Evolutionary conservation across 768 basidiomycete species (phyloP).

Genomic region (Pleurotus tuber-regium): DNA sequence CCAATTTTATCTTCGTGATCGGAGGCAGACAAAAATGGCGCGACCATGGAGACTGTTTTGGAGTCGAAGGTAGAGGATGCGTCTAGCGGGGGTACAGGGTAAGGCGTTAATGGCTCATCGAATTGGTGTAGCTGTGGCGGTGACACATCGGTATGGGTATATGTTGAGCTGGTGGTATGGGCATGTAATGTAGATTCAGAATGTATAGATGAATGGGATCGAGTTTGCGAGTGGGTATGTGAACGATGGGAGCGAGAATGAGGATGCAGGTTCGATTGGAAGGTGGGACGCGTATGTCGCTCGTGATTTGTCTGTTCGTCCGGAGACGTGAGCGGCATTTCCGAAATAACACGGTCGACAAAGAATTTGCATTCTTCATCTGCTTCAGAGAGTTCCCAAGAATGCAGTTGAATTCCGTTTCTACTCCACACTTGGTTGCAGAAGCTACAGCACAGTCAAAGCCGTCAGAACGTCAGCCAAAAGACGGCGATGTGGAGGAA

Average conservation of each 20-base stretch:
- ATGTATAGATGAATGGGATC: conserved; percentile 1
- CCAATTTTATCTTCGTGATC: neutral
- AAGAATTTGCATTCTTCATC: conserved; percentile 24
- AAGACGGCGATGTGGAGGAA: neutral
- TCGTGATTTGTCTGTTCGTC: neutral
- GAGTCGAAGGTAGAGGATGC: conserved; percentile 6
- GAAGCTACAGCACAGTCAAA: conserved; percentile 20
- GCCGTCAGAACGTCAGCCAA: neutral
- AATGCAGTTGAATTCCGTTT: conserved; percentile 31
- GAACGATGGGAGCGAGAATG: neutral
- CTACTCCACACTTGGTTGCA: conserved; percentile 33
- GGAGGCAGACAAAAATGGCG: neutral
- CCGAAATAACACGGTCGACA: conserved; percentile 14
- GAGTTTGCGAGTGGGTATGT: neutral
- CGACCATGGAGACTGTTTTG: conserved; percentile 4
- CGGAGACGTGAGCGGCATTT: neutral
- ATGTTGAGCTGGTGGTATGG: neutral
- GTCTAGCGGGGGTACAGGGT: neutral
- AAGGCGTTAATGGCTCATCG: conserved; percentile 2
- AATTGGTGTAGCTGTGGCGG: neutral
- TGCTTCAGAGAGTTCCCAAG: conserved; percentile 36
- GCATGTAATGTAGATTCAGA: neutral
- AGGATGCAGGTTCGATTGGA: neutral
- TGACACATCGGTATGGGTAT: neutral
- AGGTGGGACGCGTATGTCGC: neutral